Evolutionary conservation across 148 eudicot genomes (phyloP), one percentile per base, ranked within the genome.

Genomic region (Chenopodium formosanum): DNA sequence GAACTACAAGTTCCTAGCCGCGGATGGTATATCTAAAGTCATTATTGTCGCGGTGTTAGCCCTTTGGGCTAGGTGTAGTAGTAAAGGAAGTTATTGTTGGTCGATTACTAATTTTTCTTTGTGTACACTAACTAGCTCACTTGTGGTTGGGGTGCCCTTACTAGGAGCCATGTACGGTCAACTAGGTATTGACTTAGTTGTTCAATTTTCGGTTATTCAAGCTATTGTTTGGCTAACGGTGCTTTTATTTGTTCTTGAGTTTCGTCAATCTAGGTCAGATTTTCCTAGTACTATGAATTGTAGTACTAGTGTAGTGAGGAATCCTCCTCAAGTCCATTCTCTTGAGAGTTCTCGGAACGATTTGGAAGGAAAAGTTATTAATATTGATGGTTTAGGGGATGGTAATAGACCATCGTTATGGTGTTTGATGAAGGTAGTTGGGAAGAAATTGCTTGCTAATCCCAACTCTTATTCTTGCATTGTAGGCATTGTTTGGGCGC

Each of bases 391-490:
- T 48, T 65, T 37, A 14, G 63, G 16, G 3, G 66, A 1, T 14
- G 65, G 23, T 34, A 62, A 29, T 50, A 81, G 79, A 75, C 88
- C 86, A 27, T 84, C 92, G 1, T 72, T 91, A 25, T 83, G 89
- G 89, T 81, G 76, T 7, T 78, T 89, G 75, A 88, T 89, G 91
- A 92, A 88, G 85, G 81, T 79, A 9, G 97, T 92, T 81, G 56
- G 86, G 80, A 40, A 77, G 7, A 91, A 92, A 78, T 84, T 92
- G 6, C 89, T 91, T 56, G 76, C 64, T 74, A 92, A 94, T 66
- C 97, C 98, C 3, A 94, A 94, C 70, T 83, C 88, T 23, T 92
- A 91, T 79, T 92, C 94, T 64, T 94, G 98, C 80, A 27, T 92
- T 22, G 17, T 92, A 37, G 98, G 98, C 58, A 70, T 94, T 78